phyloP scores from a whole-genome alignment of 257 asterid genomes.

The Gentiana dahurica region DNA sequence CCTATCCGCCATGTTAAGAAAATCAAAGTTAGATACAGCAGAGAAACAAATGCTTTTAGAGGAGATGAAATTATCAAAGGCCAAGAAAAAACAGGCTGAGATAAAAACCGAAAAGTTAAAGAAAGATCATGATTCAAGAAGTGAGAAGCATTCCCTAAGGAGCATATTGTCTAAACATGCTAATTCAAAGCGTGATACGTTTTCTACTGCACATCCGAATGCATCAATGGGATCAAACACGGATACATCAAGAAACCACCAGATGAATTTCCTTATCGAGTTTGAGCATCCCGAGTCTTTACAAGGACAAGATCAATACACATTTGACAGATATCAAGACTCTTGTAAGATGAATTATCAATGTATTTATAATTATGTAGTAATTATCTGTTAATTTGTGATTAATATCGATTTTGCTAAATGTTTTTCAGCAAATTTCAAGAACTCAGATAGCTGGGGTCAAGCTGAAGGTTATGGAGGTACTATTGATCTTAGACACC shows the following conservation, averaged over 20 bases:
- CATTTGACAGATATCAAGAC: slow-evolving; percentile 31
- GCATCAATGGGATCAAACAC: slow-evolving; percentile 11
- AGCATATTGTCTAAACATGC: slow-evolving; percentile 49
- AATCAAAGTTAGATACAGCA: slow-evolving; percentile 55
- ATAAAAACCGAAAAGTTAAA: slow-evolving; percentile 38
- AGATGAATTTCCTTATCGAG: slow-evolving; percentile 16
- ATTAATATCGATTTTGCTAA: neutral
- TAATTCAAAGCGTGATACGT: slow-evolving; percentile 21
- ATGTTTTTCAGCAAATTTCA: slow-evolving; percentile 22
- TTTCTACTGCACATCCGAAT: slow-evolving; percentile 21
- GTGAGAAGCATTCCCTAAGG: slow-evolving; percentile 48
- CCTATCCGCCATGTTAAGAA: slow-evolving; percentile 79
- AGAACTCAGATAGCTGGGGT: slow-evolving; percentile 46
- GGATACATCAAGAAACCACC: slow-evolving; percentile 15
- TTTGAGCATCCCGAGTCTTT: slow-evolving; percentile 24
- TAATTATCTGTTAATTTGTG: neutral
- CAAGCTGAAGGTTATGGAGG: slow-evolving; percentile 38
- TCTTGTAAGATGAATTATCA: slow-evolving; percentile 31
- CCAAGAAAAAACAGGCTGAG: slow-evolving; percentile 52
- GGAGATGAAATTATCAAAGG: slow-evolving; percentile 53
- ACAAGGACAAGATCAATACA: slow-evolving; percentile 25
- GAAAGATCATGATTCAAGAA: slow-evolving; percentile 31
- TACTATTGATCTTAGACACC: slow-evolving; percentile 46
- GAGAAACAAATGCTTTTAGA: slow-evolving; percentile 67
- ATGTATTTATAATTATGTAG: neutral